Evolutionary conservation across 2,329 filamentous ascomycete species (phyloP).

Genomic region (Rhinocladiella similis): DNA sequence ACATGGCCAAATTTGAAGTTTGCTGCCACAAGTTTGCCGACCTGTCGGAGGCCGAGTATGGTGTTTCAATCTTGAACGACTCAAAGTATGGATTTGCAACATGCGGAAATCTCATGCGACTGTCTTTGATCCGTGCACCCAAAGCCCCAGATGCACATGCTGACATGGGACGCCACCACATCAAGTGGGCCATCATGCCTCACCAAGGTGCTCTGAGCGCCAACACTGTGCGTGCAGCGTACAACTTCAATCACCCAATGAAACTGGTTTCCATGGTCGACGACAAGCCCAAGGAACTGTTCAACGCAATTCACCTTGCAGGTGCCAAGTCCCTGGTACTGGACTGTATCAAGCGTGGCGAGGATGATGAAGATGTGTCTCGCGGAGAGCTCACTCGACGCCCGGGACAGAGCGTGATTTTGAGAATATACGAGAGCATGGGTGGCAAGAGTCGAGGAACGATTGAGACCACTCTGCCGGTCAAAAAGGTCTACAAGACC

Average conservation of each 20-base stretch:
- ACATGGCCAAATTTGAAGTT: slow-evolving; percentile 97
- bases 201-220: slow-evolving; percentile 72
- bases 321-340: slow-evolving; percentile 71
- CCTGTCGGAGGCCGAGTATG: slow-evolving; percentile 82
- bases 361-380: slow-evolving; percentile 72
- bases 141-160: slow-evolving; percentile 93
- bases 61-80: slow-evolving; percentile 91
- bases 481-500: slow-evolving; percentile 77
- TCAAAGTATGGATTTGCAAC: slow-evolving; percentile 96
- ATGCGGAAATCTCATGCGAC: slow-evolving; percentile 81
- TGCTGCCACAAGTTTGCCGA: slow-evolving; percentile 95
- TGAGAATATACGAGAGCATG: slow-evolving; percentile 84
- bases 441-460: slow-evolving; percentile 76
- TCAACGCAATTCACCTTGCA: slow-evolving; percentile 64
- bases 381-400: slow-evolving; percentile 61
- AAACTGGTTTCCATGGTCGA: slow-evolving; percentile 33
- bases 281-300: slow-evolving; percentile 23
- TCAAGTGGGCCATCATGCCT: slow-evolving; percentile 88
- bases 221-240: slow-evolving; percentile 76
- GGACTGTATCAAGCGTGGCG: slow-evolving; percentile 90
- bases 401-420: slow-evolving; percentile 74
- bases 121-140: slow-evolving; percentile 80
- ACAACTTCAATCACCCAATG: slow-evolving; percentile 86
- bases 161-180: slow-evolving; percentile 86
- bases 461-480: slow-evolving; percentile 66